These are phyloP conservation scores for Phytopythium ostracodes DNA, from an alignment of 352 stramenopile species.

Conservation along the genomic window DNA sequence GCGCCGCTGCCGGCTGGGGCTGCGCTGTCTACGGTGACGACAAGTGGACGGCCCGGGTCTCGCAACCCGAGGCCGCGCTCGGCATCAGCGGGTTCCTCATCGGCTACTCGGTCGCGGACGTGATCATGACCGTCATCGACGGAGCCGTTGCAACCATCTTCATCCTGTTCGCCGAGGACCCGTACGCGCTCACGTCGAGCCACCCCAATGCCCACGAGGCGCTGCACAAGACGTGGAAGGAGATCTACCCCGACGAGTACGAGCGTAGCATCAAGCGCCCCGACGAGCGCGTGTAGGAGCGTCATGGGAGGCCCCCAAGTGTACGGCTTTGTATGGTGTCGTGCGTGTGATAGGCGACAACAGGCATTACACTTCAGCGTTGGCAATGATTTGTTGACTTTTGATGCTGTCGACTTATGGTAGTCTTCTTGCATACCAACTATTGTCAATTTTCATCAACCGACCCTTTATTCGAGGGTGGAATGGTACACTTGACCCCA, in stretches of 20 bases:
- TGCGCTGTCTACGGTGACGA: conserved; percentile 31
- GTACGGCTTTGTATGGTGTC: no score
- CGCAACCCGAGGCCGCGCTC: conserved; percentile 37
- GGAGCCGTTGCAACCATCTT: conserved; percentile 64
- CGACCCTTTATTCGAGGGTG: no score
- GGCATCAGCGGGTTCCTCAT: conserved; percentile 40
- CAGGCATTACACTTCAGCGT: no score
- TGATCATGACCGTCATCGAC: conserved; percentile 60
- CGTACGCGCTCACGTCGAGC: conserved; percentile 32
- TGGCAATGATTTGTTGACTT: no score
- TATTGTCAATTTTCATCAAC: no score
- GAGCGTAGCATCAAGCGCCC: conserved; percentile 34
- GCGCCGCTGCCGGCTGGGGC: conserved; percentile 34
- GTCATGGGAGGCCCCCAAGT: no score
- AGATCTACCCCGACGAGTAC: conserved; percentile 52
- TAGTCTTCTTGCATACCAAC: no score
- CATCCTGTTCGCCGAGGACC: conserved; percentile 64
- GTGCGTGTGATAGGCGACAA: no score
- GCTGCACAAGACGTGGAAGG: conserved; percentile 37
- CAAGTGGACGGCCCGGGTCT: conserved; percentile 41
- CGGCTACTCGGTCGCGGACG: conserved; percentile 20
- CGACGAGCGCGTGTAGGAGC: conserved; percentile 18
- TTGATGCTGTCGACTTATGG: no score
- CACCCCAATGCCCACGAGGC: conserved; percentile 34
- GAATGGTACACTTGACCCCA: no score